These are phyloP conservation scores for Artemisia princeps DNA, from an alignment of 140 eudicot genomes.

Conservation along the genomic window DNA sequence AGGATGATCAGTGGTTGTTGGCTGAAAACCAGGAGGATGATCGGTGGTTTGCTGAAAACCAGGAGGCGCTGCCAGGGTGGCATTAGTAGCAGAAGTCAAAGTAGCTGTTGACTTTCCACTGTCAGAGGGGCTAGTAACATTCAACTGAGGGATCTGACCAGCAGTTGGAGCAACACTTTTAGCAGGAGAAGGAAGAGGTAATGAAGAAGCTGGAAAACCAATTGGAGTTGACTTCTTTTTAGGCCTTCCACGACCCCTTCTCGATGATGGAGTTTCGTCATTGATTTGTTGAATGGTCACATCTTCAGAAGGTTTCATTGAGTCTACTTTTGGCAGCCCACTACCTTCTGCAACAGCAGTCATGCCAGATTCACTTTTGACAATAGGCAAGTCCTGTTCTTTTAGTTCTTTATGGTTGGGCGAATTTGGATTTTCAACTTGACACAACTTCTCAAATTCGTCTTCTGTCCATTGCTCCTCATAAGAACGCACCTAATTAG, in stretches of 20 bases:
- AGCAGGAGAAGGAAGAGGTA: constrained; percentile 26
- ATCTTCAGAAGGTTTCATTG: constrained; percentile 26
- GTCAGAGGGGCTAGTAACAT: constrained; percentile 20
- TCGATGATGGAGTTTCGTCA: constrained; percentile 52
- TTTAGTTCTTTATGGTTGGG: constrained; percentile 39
- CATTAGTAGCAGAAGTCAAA: constrained; percentile 20
- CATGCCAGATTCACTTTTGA: constrained; percentile 24
- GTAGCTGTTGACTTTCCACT: constrained; percentile 15
- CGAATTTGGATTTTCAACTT: constrained; percentile 63
- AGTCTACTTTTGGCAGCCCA: constrained; percentile 27
- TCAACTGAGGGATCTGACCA: constrained; percentile 29
- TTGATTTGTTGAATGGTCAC: constrained; percentile 28
- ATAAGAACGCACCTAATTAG: constrained; percentile 79
- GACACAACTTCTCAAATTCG: constrained; percentile 93
- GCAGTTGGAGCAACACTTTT: constrained; percentile 26
- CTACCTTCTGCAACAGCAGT: constrained; percentile 33
- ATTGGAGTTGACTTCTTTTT: constrained; percentile 39
- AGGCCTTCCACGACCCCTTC: constrained; percentile 97
- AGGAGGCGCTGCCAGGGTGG: constrained; percentile 25
- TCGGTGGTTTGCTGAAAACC: constrained; percentile 30
- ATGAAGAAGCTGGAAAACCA: constrained; percentile 32
- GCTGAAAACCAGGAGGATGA: constrained; percentile 39
- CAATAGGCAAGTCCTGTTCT: constrained; percentile 35
- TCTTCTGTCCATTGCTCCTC: constrained; percentile 99
- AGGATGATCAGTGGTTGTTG: constrained; percentile 20